Base-by-base conservation (phyloP, 768 basidiomycete genomes). In the Boletus tomentosulus region DNA sequence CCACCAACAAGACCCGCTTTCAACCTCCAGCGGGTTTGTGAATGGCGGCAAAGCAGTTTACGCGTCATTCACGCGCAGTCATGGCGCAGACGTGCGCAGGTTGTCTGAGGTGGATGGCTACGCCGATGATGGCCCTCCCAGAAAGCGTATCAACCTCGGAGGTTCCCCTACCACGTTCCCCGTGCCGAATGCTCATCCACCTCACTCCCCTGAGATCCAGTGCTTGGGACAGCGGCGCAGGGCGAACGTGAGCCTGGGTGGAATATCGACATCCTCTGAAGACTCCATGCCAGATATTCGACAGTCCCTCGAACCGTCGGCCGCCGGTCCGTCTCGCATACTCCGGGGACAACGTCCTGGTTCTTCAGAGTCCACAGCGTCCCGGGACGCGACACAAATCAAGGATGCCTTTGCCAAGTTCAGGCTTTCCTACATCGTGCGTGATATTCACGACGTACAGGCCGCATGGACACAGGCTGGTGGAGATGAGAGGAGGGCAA, bases 391-490 rank as follows among this genome's bases (percentile, higher is more conserved):
- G n/a, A 30, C 27, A 0, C 60, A 59, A 9, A 59, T 30, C 50
- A 69, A 69, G 30, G 62, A 61, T 50, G 28, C 56, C 22, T 87
- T 82, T 57, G 80, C 71, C 37, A 76, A 75, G 47, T 89, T 90
- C 70, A 80, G 76, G 57, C 70, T 89, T 45, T 82, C 81, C 0
- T 82, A 85, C 69, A 83, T 85, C 19, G 69, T 71, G 46, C 76
- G 46, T 42, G 70, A 62, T 49, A 51, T 47, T 6, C 15, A 38
- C 63, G 74, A 46, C 66, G 72, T 88, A 33, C 76, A 76, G 57
- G 83, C 82, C n/a, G 89, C 89, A 4, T 90, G 87, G 87, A 57
- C 66, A 34, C 78, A 84, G 57, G 77, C 84, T 4, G 73, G 71
- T n/a, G 79, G 80, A 3, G 84, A 90, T 61, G 78, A 77, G 45